A percentile compares a stretch with the other conserved stretches of the same genome.
These are phyloP conservation scores for Alternaria novae-zelandiae DNA, from an alignment of 2,329 filamentous ascomycete genomes.

Conservation along the genomic window DNA sequence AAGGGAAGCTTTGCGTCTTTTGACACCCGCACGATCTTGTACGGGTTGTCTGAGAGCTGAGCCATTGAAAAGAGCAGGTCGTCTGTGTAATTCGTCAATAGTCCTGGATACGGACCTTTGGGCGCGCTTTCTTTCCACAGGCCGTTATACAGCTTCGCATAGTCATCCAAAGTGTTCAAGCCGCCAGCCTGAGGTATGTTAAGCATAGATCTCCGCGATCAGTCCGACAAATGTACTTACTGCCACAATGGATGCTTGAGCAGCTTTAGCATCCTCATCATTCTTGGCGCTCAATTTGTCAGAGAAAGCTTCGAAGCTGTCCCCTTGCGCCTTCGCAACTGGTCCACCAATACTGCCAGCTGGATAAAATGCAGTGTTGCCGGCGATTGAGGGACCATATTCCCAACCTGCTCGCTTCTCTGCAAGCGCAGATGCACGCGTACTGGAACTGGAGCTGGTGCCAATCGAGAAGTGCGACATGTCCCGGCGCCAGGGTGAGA, in stretches of 20 bases:
- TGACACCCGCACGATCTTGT: slow-evolving; percentile 7
- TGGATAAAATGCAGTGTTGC: not conserved
- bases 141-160: not conserved
- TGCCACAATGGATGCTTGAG: not conserved
- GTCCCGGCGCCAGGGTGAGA: not conserved
- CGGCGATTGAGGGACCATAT: slow-evolving; percentile 1
- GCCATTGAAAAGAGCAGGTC: slow-evolving; percentile 23
- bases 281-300: not conserved
- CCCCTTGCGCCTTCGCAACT: not conserved
- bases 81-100: slow-evolving; percentile 18
- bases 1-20: slow-evolving; percentile 10
- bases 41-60: slow-evolving; percentile 13
- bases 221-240: not conserved
- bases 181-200: not conserved
- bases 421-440: not conserved
- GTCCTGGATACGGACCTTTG: slow-evolving; percentile 5
- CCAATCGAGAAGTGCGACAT: not conserved
- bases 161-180: not conserved
- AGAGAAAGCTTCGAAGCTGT: not conserved
- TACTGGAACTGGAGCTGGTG: not conserved
- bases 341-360: not conserved
- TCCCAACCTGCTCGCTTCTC: not conserved
- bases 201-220: not conserved
- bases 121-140: slow-evolving; percentile 1
- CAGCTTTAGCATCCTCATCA: not conserved